Evolutionary conservation across 768 basidiomycete species (phyloP), one percentile per base, ranked within the genome.

Genomic region (Gloeophyllum trabeum): DNA sequence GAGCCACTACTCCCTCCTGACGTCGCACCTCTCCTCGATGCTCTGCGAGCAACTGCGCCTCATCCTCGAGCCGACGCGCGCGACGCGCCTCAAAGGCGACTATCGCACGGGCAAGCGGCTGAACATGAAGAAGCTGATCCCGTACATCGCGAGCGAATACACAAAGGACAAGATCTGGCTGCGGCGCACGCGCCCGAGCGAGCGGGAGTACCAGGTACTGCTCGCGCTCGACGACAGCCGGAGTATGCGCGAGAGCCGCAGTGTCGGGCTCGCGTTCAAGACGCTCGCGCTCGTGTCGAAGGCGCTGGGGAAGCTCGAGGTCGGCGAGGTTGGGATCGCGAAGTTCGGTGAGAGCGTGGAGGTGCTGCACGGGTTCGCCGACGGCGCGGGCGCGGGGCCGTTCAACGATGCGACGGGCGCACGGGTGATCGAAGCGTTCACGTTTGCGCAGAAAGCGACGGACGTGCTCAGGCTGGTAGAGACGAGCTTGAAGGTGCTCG

Each of bases 141-240:
- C 87, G 3, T 98, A 94, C 68, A 93, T 99, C 46, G 94, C 96
- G 25, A 89, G 85, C 63, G 96, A 99, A 63, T 99, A 89, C 67
- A 98, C 93, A 40, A 98, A 98, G 60, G 94, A 99, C 71, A 93
- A 93, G 63, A 98, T 98, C 49, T 99, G 96, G 96, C 69, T 98
- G 25, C 82, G 94, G 20, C 76, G 96, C 18, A 96, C 93, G 3
- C 80, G 85, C 39, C 94, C 96, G 4, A 91, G 88, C 56, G 80
- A 87, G 53, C 75, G 96, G 38, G 93, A 96, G 56, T 98, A 98
- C 60, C 94, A 99, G 55, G 79, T 99, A 2, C 74, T 98, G 30
- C 73, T 99, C 43, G 85, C 91, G 6, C 74, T 99, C 39, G 96
- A 98, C 55, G 96, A 98, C 65, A 97, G 92, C 3, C 80, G 85